Base-by-base conservation (phyloP, 139 green algal genomes). In the Chlamydomonas sp. region DNA sequence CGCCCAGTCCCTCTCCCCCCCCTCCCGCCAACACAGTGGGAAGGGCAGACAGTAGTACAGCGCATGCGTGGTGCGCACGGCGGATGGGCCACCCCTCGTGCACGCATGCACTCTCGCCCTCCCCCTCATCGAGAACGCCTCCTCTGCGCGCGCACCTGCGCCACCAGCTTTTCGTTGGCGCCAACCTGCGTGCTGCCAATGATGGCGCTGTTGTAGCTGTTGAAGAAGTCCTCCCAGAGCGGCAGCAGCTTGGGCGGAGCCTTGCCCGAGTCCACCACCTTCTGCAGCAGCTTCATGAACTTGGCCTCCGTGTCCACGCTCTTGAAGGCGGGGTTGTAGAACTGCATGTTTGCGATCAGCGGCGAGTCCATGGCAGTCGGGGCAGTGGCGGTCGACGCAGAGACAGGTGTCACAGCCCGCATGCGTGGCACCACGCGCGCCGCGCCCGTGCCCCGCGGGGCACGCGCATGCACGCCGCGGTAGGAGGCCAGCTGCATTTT, bases 161-260 rank as follows among this genome's bases (percentile, higher is more conserved):
- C 81, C 5, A 90, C 87, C 35, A 90, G 76, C 71, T 79, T 67
- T 59, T 90, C 84, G 43, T 85, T 73, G 2, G 81, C 76, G 1
- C 79, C 82, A 0, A 66, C 37, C 24, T 81, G 60, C 8, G 64
- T 73, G 67, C 82, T 90, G 69, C 62, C 64, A 3, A 89, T 20
- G 2, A 96, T 80, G 0, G 89, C 87, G 0, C 50, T 75, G 59
- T 84, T 89, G 85, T 97, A 97, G 76, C 90, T 93, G 48, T 82
- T 76, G 76, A 92, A 97, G 38, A 96, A 92, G 70, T 92, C 91
- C 54, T 82, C 31, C 76, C 90, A 91, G 29, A 78, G 72, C 0
- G 77, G 75, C 61, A 89, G 57, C 35, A 95, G 67, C 37, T 84
- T 33, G 5, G 24, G 5, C 3, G 65, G 65, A 47, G 6, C 61